Evolutionary conservation across 768 basidiomycete genomes (phyloP).

Genomic region (Pleurotus tuber-regium): DNA sequence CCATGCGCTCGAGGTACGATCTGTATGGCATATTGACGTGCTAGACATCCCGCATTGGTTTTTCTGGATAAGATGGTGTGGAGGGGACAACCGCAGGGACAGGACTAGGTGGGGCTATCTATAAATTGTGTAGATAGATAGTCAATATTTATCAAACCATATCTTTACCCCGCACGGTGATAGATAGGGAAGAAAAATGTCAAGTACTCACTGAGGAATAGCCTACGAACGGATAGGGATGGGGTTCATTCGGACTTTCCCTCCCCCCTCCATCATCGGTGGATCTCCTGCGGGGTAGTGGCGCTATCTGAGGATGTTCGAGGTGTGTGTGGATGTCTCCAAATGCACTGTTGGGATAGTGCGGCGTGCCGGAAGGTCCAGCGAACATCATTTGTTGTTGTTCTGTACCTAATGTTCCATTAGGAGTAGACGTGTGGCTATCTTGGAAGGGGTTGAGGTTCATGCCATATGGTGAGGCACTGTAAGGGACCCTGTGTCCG

Average conservation of each 20-base stretch:
- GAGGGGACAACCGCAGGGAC: not conserved
- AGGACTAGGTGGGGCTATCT: not conserved
- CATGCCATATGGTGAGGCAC: constrained; percentile 7
- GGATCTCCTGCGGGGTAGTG: not conserved
- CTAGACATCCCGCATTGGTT: too few species aligned
- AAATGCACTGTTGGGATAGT: constrained; percentile 4
- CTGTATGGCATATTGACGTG: too few species aligned
- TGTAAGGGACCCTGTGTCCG: not conserved
- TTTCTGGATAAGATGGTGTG: not conserved
- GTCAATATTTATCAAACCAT: too few species aligned
- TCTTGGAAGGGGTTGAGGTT: not conserved
- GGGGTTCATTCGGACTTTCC: not conserved
- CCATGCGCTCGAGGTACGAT: too few species aligned
- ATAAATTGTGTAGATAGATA: not conserved
- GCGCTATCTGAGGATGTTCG: not conserved
- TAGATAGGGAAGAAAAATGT: not conserved
- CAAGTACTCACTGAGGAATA: constrained; percentile 1
- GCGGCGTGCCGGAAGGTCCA: constrained; percentile 7
- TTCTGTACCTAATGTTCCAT: too few species aligned
- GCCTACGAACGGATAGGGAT: constrained; percentile 3
- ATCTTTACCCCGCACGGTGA: too few species aligned
- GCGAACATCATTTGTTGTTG: constrained; percentile 6
- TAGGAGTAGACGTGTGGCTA: not conserved
- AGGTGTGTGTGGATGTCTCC: constrained; percentile 1
- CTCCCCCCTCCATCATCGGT: not conserved